Evolutionary conservation across 2,329 filamentous ascomycete species (phyloP).

Genomic region (Phaeosphaeria sp.): DNA sequence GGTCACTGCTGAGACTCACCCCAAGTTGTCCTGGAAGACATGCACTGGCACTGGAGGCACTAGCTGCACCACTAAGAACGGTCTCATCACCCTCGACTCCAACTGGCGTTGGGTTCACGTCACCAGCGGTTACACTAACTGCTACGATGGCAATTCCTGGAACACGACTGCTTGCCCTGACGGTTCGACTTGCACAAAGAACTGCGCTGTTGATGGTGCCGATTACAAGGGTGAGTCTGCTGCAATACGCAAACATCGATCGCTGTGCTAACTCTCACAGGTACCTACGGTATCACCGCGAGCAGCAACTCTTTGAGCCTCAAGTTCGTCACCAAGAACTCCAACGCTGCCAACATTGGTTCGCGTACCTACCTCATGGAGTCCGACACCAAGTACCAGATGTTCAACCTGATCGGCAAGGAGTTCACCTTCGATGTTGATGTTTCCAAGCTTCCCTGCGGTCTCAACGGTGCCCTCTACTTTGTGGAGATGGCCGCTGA

Average conservation of each 20-base stretch:
- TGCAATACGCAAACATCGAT: not conserved
- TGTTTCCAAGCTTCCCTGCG: conserved; percentile 69
- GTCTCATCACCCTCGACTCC: conserved; percentile 51
- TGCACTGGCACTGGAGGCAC: conserved; percentile 50
- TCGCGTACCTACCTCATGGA: conserved; percentile 53
- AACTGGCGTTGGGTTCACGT: conserved; percentile 61
- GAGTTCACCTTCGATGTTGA: conserved; percentile 53
- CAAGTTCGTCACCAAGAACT: conserved; percentile 63
- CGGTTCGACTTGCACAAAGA: conserved; percentile 45
- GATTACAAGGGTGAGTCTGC: conserved; percentile 46
- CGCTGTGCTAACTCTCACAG: conserved; percentile 11
- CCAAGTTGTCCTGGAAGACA: conserved; percentile 47
- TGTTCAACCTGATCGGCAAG: conserved; percentile 51
- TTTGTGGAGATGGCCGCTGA: conserved; percentile 63
- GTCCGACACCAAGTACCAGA: conserved; percentile 49
- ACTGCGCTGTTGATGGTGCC: conserved; percentile 52
- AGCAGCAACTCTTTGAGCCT: conserved; percentile 60
- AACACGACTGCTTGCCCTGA: conserved; percentile 50
- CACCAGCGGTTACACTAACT: conserved; percentile 54
- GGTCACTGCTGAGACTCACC: conserved; percentile 50
- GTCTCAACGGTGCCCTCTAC: conserved; percentile 66
- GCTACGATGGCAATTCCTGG: conserved; percentile 56
- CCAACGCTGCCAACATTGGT: conserved; percentile 51
- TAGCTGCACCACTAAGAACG: conserved; percentile 47
- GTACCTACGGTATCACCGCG: conserved; percentile 59